Percentiles rank a stretch among this genome's conserved stretches.
These are phyloP conservation scores for Ordospora pajunii DNA, from an alignment of 371 early-diverging fungal species.

Conservation along the genomic window DNA sequence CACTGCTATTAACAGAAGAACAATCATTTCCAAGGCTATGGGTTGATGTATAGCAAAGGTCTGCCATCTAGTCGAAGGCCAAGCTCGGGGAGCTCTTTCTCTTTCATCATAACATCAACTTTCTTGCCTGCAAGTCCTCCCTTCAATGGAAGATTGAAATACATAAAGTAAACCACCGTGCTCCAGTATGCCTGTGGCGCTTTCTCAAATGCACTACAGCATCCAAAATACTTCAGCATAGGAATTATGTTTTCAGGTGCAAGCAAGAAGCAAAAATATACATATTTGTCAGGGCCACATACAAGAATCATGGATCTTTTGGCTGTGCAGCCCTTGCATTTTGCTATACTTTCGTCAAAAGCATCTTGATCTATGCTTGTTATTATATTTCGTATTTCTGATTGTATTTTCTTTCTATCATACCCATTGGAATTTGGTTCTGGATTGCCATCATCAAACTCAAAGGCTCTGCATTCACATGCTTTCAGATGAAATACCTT, in stretches of 20 bases:
- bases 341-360: not conserved
- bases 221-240: not conserved
- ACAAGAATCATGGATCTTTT: not conserved
- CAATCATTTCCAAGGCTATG: not conserved
- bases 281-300: not conserved
- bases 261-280: not conserved
- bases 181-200: not conserved
- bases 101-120: not conserved
- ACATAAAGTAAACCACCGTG: constrained; percentile 1
- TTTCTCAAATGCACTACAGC: not conserved
- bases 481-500: not conserved
- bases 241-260: not conserved
- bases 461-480: not conserved
- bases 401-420: not conserved
- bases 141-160: constrained; percentile 2
- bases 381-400: not conserved
- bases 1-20: no score
- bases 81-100: not conserved
- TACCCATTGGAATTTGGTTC: no score
- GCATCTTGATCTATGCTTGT: not conserved
- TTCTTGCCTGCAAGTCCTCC: not conserved
- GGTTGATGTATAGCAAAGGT: not conserved
- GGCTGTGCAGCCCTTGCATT: not conserved
- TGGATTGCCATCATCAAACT: not conserved
- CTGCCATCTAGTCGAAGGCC: not conserved